Conservation (phyloP, 768 basidiomycete genomes). For the Mycena latifolia region DNA sequence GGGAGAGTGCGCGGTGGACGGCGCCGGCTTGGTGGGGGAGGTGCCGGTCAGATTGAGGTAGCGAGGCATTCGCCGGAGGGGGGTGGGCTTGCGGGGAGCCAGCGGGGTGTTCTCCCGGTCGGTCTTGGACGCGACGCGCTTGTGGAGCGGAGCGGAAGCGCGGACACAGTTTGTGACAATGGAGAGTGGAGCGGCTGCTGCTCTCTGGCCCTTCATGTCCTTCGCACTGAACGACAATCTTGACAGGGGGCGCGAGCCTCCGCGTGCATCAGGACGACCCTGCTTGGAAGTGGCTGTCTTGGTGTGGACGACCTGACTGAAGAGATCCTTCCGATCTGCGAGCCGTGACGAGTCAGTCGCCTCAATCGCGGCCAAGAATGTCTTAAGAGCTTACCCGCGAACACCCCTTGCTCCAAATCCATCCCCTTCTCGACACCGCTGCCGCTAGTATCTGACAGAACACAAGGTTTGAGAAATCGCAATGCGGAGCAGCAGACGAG, state of each 20-base stretch:
- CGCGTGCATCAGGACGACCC: not conserved
- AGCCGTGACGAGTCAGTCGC: not conserved
- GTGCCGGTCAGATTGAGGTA: conserved; percentile 16
- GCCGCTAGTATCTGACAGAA: not conserved
- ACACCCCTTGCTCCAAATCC: not conserved
- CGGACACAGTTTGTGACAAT: conserved; percentile 18
- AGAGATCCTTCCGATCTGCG: too few relatives aligned
- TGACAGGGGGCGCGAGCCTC: not conserved
- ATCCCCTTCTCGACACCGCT: not conserved
- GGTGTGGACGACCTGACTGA: too few relatives aligned
- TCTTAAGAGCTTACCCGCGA: not conserved
- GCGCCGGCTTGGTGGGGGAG: conserved; percentile 5
- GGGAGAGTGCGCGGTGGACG: not conserved
- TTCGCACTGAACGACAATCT: not conserved
- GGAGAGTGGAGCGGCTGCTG: not conserved
- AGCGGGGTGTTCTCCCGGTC: conserved; percentile 8
- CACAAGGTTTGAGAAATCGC: not conserved
- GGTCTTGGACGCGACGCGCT: not conserved
- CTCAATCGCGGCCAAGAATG: not conserved
- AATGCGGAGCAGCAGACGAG: not conserved
- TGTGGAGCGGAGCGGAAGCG: not conserved
- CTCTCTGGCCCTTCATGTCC: not conserved
- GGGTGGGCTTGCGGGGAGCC: conserved; percentile 8
- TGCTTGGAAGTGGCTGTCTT: not conserved
- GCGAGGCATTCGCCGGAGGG: conserved; percentile 8